Conservation (phyloP, 78 protist genomes). For the Dictyostelium purpureum region DNA sequence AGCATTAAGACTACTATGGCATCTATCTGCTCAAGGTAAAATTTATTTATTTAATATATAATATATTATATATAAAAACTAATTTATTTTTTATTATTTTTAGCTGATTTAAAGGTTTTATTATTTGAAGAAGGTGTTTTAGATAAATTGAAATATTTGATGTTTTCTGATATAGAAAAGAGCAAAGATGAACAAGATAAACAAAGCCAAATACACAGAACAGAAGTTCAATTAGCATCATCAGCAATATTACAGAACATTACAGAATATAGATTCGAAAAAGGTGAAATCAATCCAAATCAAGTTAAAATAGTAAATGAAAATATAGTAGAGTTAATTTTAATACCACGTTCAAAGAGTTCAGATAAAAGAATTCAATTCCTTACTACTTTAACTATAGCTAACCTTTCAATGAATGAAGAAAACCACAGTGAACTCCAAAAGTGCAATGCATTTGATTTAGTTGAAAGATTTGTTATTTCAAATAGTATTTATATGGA, state of each 20-base stretch:
- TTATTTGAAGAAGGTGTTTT: constrained; percentile 78
- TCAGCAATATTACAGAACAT: constrained; percentile 67
- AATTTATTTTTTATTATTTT: neutral
- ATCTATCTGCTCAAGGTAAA: constrained; percentile 73
- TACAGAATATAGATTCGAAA: constrained; percentile 73
- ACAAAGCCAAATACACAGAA: constrained; percentile 51
- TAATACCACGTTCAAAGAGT: constrained; percentile 67
- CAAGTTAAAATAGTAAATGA: constrained; percentile 74
- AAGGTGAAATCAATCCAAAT: constrained; percentile 75
- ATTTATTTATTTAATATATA: neutral
- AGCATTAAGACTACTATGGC: constrained; percentile 71
- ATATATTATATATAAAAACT: neutral
- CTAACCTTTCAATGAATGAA: constrained; percentile 74
- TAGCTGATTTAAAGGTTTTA: constrained; percentile 68
- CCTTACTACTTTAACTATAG: constrained; percentile 51
- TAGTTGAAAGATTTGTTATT: constrained; percentile 51
- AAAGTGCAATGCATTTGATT: constrained; percentile 52
- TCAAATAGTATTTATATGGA: constrained; percentile 69
- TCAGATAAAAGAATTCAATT: constrained; percentile 59
- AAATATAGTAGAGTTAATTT: constrained; percentile 49
- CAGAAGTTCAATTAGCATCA: constrained; percentile 70
- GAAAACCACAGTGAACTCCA: constrained; percentile 39
- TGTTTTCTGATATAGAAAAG: constrained; percentile 24
- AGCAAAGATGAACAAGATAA: neutral
- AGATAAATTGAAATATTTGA: constrained; percentile 47